Base-by-base conservation (phyloP, 2,329 filamentous ascomycete genomes). In the Tolypocladium endophyticum region DNA sequence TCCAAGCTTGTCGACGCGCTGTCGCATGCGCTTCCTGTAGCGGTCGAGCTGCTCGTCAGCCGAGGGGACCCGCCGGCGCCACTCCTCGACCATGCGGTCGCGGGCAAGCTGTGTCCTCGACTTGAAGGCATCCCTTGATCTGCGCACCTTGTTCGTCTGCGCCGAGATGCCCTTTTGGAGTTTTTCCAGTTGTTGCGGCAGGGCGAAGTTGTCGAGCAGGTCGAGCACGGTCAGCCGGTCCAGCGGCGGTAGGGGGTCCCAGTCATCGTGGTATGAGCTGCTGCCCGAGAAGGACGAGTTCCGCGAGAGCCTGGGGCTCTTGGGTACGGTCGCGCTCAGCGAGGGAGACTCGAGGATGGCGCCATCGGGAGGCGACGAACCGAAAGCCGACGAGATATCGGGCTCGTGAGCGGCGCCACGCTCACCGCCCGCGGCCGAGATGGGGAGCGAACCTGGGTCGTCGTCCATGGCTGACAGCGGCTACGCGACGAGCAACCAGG, bases 161-260 rank as follows among this genome's bases (percentile, higher is more conserved):
- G 86, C 84, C 35, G 87, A 87, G 61, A 97, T 81, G 43, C 89
- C 88, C 67, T 84, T 88, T 69, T 97, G 92, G 64, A 97, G 81
- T 77, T 89, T 94, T 74, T 97, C 94, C 25, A 99, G 82, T 67
- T 93, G 89, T 69, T 96, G 89, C 1, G 92, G 88, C 38, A 99
- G 79, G 7, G 92, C 90, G 64, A 99, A 86, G 71, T 97, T 97
- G 75, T 97, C 93, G 65, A 99, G 83, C 56, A 99, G 81, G 70
- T 99, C 94, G 68, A 99, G 91, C 60, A 97, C 85, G 45, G 89
- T 92, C 58, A 99, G 79, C 57, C 91, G 89, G 72, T 99, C 94
- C 30, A 97, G 79, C 0, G 93, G 92, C 12, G 92, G 90, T 63
- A 95, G 89, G 28, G 85, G 80, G 63, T 96, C 91, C 83, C 90